phyloP scores from a whole-genome alignment of 306 rosid genomes.

The Ammopiptanthus mongolicus region DNA sequence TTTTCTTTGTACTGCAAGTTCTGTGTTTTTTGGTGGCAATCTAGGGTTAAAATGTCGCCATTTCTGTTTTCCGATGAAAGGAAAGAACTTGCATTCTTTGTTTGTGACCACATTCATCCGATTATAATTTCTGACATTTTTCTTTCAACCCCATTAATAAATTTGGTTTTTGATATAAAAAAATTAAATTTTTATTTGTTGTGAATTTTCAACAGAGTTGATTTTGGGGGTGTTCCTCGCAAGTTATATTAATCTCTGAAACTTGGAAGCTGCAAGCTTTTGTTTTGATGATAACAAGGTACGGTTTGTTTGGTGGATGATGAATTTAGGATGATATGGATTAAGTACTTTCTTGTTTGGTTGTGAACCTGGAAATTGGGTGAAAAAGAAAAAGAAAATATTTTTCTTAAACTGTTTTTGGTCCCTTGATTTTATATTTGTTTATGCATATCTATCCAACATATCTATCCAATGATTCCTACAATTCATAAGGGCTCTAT shows the following conservation, averaged over 20 bases:
- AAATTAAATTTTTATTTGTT: neutral
- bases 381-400: neutral
- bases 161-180: neutral
- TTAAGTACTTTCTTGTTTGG: constrained; percentile 6
- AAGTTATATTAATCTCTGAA: constrained; percentile 24
- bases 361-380: constrained; percentile 1
- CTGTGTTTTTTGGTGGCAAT: neutral
- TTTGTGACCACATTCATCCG: constrained; percentile 21
- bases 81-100: constrained; percentile 33
- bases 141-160: neutral
- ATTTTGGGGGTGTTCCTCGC: constrained; percentile 22
- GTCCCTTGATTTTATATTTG: neutral
- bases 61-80: constrained; percentile 23
- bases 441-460: neutral
- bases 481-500: neutral
- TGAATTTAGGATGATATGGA: constrained; percentile 26
- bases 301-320: constrained; percentile 18
- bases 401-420: neutral
- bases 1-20: constrained; percentile 18
- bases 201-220: constrained; percentile 27
- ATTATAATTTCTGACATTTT: constrained; percentile 18
- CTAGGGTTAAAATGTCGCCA: constrained; percentile 28
- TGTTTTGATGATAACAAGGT: constrained; percentile 46
- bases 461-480: neutral
- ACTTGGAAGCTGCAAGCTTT: constrained; percentile 38